phyloP scores from a whole-genome alignment of 208 protist genomes.

The Acanthamoeba royreba region DNA sequence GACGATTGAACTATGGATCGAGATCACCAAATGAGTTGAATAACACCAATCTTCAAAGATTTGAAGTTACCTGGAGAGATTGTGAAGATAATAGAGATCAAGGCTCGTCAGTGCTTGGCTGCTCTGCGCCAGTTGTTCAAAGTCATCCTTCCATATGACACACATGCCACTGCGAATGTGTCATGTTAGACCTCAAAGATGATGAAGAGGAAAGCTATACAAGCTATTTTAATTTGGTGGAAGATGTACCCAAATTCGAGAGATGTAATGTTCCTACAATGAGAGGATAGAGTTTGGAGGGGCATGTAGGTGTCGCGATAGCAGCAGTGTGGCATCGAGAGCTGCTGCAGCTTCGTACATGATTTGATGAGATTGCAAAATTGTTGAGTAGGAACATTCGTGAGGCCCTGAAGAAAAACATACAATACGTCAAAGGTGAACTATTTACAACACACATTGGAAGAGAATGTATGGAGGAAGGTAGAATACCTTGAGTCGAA shows the following conservation, averaged over 20 bases:
- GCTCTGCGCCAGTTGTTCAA: not conserved
- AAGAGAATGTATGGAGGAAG: not conserved
- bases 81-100: constrained; percentile 35
- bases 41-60: not conserved
- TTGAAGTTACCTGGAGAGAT: not conserved
- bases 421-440: too few species aligned
- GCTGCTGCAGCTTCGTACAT: not conserved
- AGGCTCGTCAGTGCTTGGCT: not conserved
- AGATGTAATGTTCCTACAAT: not conserved
- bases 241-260: constrained; percentile 18
- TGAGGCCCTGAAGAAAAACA: not conserved
- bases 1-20: not conserved
- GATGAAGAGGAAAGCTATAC: not conserved
- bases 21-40: not conserved
- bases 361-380: not conserved
- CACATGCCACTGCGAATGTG: not conserved
- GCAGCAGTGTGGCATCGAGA: constrained; percentile 29
- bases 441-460: not conserved
- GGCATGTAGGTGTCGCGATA: constrained; percentile 19
- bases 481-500: not conserved
- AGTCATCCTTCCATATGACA: constrained; percentile 39
- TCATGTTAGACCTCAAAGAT: not conserved
- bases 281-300: not conserved
- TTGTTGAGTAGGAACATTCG: not conserved
- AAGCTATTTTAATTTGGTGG: not conserved